phyloP scores from a whole-genome alignment of 176 grass and related monocot species.

The Lolium perenne region DNA sequence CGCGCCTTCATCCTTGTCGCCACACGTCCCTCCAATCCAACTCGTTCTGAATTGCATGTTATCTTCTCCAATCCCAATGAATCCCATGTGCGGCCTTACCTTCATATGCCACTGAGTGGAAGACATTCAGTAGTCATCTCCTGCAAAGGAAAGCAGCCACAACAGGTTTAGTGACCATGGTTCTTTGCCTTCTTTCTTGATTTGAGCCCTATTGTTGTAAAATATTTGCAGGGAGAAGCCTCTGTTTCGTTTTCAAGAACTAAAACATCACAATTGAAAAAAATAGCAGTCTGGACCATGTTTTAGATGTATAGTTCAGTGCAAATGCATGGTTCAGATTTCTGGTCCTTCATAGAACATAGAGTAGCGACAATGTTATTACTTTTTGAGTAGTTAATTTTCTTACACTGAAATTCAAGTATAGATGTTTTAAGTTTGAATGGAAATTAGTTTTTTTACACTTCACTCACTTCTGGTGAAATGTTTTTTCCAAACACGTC shows the following conservation, averaged over 20 bases:
- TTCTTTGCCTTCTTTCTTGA: conserved; percentile 4
- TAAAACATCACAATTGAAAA: background rate
- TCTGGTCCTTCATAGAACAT: conserved; percentile 1
- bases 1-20: background rate
- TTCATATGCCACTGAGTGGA: background rate
- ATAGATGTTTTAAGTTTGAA: background rate
- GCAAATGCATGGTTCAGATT: background rate
- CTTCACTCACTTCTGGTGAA: background rate
- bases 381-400: conserved; percentile 8
- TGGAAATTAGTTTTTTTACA: background rate
- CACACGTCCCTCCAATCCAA: background rate
- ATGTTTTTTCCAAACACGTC: conserved; percentile 16
- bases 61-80: background rate
- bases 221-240: background rate
- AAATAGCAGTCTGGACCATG: background rate
- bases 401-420: background rate
- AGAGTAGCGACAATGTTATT: background rate
- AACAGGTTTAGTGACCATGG: conserved; percentile 10
- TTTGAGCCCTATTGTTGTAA: background rate
- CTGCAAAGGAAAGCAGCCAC: background rate
- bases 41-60: background rate
- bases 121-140: background rate
- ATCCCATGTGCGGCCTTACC: background rate
- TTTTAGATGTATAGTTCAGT: background rate
- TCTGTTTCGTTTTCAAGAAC: too few relatives aligned